Percentiles rank a stretch among this genome's conserved stretches.
Evolutionary conservation across 2,329 filamentous ascomycete genomes (phyloP).

Genomic region (Plectosphaerella plurivora): DNA sequence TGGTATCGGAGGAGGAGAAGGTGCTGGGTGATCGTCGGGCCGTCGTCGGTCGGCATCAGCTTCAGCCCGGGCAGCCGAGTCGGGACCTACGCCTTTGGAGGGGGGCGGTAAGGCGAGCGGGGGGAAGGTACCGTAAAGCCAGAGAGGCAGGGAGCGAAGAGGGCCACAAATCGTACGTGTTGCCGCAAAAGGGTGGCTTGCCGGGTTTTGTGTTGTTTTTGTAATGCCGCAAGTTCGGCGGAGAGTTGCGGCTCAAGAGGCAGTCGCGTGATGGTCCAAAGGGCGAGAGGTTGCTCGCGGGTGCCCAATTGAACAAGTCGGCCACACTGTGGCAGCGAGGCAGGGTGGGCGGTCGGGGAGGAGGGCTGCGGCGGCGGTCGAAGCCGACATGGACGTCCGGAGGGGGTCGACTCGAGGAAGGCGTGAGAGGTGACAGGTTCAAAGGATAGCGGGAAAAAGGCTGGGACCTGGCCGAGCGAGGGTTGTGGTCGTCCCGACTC

Average conservation of each 20-base stretch:
- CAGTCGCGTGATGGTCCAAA: not conserved
- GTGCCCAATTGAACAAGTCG: not conserved
- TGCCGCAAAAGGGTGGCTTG: too few species aligned
- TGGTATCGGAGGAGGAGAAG: constrained; percentile 9
- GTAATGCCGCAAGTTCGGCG: not conserved
- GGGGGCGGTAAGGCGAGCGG: not conserved
- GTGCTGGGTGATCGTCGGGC: constrained; percentile 2
- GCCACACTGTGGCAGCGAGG: not conserved
- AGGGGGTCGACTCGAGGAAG: too few species aligned
- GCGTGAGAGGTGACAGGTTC: too few species aligned
- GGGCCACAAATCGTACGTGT: too few species aligned
- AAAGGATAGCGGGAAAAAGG: too few species aligned
- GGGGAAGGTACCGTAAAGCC: not conserved
- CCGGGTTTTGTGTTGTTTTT: not conserved
- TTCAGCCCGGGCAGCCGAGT: constrained; percentile 1
- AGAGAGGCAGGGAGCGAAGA: too few species aligned
- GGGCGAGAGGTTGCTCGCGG: not conserved
- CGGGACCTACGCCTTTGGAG: not conserved
- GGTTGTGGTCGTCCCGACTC: too few species aligned
- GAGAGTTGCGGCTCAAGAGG: not conserved
- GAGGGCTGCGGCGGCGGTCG: not conserved
- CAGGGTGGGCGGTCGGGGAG: not conserved
- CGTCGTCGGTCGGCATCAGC: constrained; percentile 14
- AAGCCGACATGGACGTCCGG: too few species aligned
- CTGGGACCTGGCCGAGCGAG: too few species aligned